Conservation (phyloP, 371 early-diverging fungal genomes). For the Rhizopus delemar region DNA sequence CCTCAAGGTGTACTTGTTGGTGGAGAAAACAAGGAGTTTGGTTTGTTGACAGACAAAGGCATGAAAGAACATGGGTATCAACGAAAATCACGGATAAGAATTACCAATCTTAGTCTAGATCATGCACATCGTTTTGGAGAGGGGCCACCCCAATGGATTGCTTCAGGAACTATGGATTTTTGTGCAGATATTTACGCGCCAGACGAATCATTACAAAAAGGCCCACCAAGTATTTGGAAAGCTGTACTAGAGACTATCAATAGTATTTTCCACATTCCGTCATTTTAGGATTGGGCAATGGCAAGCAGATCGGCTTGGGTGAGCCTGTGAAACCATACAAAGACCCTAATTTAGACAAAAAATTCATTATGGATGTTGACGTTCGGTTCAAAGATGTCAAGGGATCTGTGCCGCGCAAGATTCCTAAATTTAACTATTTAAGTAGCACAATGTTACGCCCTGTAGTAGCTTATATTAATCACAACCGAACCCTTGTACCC, state of each 20-base stretch:
- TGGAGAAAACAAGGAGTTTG: conserved; percentile 41
- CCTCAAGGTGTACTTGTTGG: conserved; percentile 48
- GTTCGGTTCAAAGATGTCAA: conserved; percentile 86
- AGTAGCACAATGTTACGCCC: conserved; percentile 86
- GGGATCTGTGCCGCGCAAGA: conserved; percentile 80
- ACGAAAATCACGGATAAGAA: conserved; percentile 73
- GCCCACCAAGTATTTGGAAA: conserved; percentile 55
- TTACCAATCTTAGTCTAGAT: conserved; percentile 87
- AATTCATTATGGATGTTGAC: conserved; percentile 63
- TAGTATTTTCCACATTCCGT: conserved; percentile 62
- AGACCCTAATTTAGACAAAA: conserved; percentile 8
- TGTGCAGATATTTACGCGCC: conserved; percentile 74
- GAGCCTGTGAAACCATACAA: not conserved
- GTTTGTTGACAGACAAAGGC: conserved; percentile 34
- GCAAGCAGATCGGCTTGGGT: conserved; percentile 28
- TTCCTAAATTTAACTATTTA: conserved; percentile 71
- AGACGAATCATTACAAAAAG: conserved; percentile 43
- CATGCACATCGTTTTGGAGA: conserved; percentile 85
- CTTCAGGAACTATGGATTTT: conserved; percentile 83
- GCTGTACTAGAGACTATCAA: conserved; percentile 74
- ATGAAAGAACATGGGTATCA: conserved; percentile 44
- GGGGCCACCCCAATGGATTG: conserved; percentile 96
- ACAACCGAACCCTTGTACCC: conserved; percentile 80
- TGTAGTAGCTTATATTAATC: conserved; percentile 91
- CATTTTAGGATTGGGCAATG: conserved; percentile 49